These are phyloP conservation scores for Crithidia acanthocephali DNA, from an alignment of 208 protist genomes.

Conservation along the genomic window DNA sequence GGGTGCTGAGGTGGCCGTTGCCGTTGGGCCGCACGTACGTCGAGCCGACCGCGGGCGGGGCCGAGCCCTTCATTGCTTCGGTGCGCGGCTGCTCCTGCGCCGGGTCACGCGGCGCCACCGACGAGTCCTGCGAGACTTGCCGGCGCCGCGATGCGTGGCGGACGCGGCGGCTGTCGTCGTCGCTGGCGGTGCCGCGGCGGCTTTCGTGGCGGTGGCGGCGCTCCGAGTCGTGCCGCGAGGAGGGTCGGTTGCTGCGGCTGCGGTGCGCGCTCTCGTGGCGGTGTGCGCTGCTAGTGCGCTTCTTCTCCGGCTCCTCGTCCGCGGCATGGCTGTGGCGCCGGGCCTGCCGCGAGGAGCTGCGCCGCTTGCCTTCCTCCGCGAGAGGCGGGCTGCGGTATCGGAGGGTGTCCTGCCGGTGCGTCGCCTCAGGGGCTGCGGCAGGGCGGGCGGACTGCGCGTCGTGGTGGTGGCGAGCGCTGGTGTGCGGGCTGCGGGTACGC, in stretches of 20 bases:
- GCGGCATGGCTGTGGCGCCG: conserved; percentile 10
- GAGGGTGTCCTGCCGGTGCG: conserved; percentile 31
- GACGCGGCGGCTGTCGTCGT: conserved; percentile 4
- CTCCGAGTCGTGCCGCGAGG: conserved; percentile 24
- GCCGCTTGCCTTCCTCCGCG: background rate
- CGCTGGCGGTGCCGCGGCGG: background rate
- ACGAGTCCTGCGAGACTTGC: conserved; percentile 17
- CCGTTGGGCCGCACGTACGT: conserved; percentile 21
- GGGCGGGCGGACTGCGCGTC: conserved; percentile 3
- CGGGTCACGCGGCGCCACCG: conserved; percentile 4
- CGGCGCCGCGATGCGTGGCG: conserved; percentile 17
- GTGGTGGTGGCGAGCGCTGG: conserved; percentile 18
- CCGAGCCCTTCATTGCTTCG: background rate
- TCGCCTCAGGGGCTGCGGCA: conserved; percentile 14
- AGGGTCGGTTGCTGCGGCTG: conserved; percentile 17
- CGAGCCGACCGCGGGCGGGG: background rate
- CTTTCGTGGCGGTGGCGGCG: conserved; percentile 14
- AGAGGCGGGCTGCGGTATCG: conserved; percentile 25
- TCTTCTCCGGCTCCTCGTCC: conserved; percentile 11
- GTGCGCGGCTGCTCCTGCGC: background rate
- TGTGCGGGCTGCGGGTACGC: conserved; percentile 16
- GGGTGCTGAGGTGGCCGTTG: conserved; percentile 8
- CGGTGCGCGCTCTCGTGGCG: conserved; percentile 24
- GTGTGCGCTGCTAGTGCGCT: conserved; percentile 1
- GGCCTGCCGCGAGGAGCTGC: conserved; percentile 15